phyloP scores from a whole-genome alignment of 1,139 yeast species.

The Candida tetrigidarum region DNA sequence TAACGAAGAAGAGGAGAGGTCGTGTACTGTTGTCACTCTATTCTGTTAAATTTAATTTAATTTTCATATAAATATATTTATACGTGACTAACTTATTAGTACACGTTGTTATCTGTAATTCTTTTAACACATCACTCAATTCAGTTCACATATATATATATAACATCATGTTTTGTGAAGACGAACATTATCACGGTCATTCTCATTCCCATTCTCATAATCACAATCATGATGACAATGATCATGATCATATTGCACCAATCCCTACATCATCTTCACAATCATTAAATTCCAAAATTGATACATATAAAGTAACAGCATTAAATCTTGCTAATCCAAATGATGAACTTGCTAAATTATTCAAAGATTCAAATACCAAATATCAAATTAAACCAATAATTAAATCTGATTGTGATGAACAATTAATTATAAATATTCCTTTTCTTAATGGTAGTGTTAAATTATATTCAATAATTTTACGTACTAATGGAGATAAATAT shows the following conservation, averaged over 20 bases:
- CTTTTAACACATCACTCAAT: no score
- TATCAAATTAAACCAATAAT: constrained; percentile 52
- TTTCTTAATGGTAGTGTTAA: constrained; percentile 73
- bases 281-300: constrained; percentile 64
- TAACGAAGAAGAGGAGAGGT: no score
- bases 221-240: constrained; percentile 25
- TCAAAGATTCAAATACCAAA: constrained; percentile 46
- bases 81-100: background rate
- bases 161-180: constrained; percentile 47
- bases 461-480: constrained; percentile 69
- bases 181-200: constrained; percentile 33
- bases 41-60: no score
- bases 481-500: constrained; percentile 63
- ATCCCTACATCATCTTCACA: constrained; percentile 74
- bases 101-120: no score
- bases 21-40: no score
- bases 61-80: no score
- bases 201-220: constrained; percentile 26
- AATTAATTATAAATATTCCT: constrained; percentile 75
- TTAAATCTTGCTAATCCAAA: constrained; percentile 63
- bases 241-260: constrained; percentile 57
- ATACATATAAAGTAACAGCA: constrained; percentile 62
- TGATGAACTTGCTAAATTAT: constrained; percentile 55
- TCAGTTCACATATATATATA: no score
- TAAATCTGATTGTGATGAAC: constrained; percentile 82